Evolutionary conservation across 2,329 filamentous ascomycete genomes (phyloP).

Genomic region (Fusarium keratoplasticum): DNA sequence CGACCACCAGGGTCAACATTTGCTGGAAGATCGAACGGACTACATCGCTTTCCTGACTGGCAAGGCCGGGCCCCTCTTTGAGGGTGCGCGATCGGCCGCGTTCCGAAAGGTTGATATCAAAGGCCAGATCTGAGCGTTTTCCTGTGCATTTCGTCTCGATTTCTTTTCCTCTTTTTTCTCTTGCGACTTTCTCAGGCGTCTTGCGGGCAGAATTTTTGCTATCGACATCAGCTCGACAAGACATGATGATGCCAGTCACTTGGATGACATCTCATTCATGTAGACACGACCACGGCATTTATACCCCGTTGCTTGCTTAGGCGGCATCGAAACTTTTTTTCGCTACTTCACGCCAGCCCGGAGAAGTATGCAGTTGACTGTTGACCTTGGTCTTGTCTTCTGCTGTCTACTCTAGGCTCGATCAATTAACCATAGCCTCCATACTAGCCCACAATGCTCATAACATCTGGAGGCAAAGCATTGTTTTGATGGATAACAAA

Average conservation of each 20-base stretch:
- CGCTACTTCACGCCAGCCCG: slow-evolving; percentile 19
- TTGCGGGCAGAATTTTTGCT: slow-evolving; percentile 15
- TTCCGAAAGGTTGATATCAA: slow-evolving; percentile 96
- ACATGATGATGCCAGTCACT: slow-evolving; percentile 33
- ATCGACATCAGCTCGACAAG: slow-evolving; percentile 32
- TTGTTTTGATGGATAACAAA: slow-evolving; percentile 24
- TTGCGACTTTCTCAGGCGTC: slow-evolving; percentile 18
- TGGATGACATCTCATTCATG: slow-evolving; percentile 37
- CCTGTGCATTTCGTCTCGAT: slow-evolving; percentile 14
- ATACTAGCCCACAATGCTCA: slow-evolving; percentile 25
- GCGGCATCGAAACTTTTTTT: slow-evolving; percentile 22
- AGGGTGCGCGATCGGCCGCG: slow-evolving; percentile 76
- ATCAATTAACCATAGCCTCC: slow-evolving; percentile 42
- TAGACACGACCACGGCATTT: slow-evolving; percentile 40
- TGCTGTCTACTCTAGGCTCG: slow-evolving; percentile 18
- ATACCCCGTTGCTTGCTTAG: slow-evolving; percentile 41
- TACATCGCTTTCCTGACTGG: slow-evolving; percentile 79
- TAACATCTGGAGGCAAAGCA: slow-evolving; percentile 12
- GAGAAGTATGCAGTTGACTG: slow-evolving; percentile 1
- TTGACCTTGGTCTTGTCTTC: neutral
- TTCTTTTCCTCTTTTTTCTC: slow-evolving; percentile 16
- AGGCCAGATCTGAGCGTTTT: slow-evolving; percentile 81
- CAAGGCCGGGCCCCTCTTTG: slow-evolving; percentile 80
- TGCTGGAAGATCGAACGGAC: slow-evolving; percentile 82
- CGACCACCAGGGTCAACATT: slow-evolving; percentile 78